A percentile compares a stretch with the other conserved stretches of the same genome.
These are phyloP conservation scores for Kalaharituber pfeilii DNA, from an alignment of 2,329 filamentous ascomycete species.

Conservation along the genomic window DNA sequence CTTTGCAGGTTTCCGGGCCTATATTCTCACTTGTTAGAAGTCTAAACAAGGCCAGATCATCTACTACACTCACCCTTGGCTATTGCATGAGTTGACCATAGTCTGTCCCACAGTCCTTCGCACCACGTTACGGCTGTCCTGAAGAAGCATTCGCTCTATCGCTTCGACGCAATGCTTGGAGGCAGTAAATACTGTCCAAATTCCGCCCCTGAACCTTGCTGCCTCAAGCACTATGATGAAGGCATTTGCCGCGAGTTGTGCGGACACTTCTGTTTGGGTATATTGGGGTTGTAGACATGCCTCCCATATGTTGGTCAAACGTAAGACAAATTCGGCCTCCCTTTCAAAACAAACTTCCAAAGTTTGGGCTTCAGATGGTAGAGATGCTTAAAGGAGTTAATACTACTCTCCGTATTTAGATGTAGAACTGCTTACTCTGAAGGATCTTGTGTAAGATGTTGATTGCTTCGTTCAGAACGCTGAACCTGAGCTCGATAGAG, in stretches of 20 bases:
- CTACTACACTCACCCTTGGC: background rate
- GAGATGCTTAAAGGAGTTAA: too few relatives aligned
- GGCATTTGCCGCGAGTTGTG: conserved; percentile 12
- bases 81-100: conserved; percentile 12
- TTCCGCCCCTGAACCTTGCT: conserved; percentile 12
- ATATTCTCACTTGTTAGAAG: conserved; percentile 3
- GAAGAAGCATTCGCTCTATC: conserved; percentile 13
- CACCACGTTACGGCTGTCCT: conserved; percentile 12
- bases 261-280: conserved; percentile 11
- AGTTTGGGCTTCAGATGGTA: too few relatives aligned
- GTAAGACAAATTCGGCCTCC: conserved; percentile 23
- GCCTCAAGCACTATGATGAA: conserved; percentile 14
- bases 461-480: conserved; percentile 35
- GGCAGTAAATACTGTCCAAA: conserved; percentile 12
- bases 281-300: conserved; percentile 11
- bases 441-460: background rate
- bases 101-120: conserved; percentile 10
- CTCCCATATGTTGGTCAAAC: conserved; percentile 16
- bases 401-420: too few relatives aligned
- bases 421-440: conserved; percentile 6
- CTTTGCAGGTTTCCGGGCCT: conserved; percentile 16
- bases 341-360: conserved; percentile 20
- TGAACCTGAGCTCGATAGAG: conserved; percentile 31
- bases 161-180: conserved; percentile 7
- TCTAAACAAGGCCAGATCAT: background rate